These are phyloP conservation scores for Hawksworthiomyces lignivorus DNA, from an alignment of 2,329 filamentous ascomycete species.

Conservation along the genomic window DNA sequence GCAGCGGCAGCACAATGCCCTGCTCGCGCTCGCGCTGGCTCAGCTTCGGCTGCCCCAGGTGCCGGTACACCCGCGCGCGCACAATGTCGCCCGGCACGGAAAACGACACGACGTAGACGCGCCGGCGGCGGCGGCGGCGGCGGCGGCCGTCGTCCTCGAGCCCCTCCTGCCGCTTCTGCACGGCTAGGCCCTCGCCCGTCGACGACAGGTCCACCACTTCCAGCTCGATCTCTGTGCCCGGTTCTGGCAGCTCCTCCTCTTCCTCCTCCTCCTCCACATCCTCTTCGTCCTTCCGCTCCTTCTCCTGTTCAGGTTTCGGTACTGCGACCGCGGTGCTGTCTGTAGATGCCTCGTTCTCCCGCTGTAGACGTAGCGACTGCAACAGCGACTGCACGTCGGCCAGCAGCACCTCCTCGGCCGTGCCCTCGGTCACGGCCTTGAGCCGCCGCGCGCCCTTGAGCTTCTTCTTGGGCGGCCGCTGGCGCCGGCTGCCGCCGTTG, in stretches of 20 bases:
- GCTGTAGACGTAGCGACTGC: slow-evolving; percentile 29
- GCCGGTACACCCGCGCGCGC: slow-evolving; percentile 69
- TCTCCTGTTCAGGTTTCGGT: background rate
- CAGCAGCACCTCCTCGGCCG: slow-evolving; percentile 58
- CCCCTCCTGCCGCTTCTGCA: slow-evolving; percentile 31
- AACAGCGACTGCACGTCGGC: slow-evolving; percentile 53
- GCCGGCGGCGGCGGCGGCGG: slow-evolving; percentile 39
- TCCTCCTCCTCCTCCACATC: background rate
- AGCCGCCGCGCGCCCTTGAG: slow-evolving; percentile 51
- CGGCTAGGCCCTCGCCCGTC: slow-evolving; percentile 81
- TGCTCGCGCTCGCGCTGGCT: background rate
- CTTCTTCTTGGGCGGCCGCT: slow-evolving; percentile 32
- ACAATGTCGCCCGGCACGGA: slow-evolving; percentile 76
- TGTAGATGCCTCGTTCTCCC: slow-evolving; percentile 20
- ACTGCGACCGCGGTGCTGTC: slow-evolving; percentile 19
- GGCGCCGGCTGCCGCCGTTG: slow-evolving; percentile 2
- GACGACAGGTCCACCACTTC: slow-evolving; percentile 79
- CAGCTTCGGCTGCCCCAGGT: slow-evolving; percentile 41
- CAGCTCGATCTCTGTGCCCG: slow-evolving; percentile 70
- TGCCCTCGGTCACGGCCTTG: slow-evolving; percentile 48
- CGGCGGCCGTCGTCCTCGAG: slow-evolving; percentile 36
- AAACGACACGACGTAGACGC: slow-evolving; percentile 83
- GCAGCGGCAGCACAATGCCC: no score
- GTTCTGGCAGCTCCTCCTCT: slow-evolving; percentile 46
- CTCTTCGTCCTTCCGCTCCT: slow-evolving; percentile 2